Base-by-base conservation (phyloP, 1,139 yeast genomes). In the Nakaseomyces kungkrabaensis region DNA sequence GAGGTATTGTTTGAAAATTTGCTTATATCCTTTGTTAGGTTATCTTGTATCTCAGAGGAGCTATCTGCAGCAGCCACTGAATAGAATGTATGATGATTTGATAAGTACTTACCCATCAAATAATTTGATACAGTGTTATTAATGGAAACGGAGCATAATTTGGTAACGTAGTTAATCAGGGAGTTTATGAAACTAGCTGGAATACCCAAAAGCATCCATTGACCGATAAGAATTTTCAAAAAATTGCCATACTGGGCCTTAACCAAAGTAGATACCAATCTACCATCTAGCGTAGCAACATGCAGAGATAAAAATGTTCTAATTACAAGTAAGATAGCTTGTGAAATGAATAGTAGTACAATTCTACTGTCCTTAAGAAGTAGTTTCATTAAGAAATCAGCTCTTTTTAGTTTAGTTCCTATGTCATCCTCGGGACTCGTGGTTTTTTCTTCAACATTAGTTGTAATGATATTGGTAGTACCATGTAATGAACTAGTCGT, bases 281-380 rank as follows among this genome's bases (percentile, higher is more conserved):
- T 74, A 59, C 97, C 97, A 66, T 90, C 97, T 53, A 90, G 73
- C 17, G 84, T 80, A 4, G 97, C 97, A 25, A 89, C 94, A 60
- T 82, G 81, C 48, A 90, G 74, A 1, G 96, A 84, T 38, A 90
- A 70, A 38, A 83, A 67, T 0, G 96, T 94, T 56, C 96, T 75
- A 4, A 77, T 59, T 3, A 86, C 77, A 48, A 89, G 72, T 27
- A 88, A 72, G 0, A 73, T 66, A 6, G 89, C 67, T 65, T 90
- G 95, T 0, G 79, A 60, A 0, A 68, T 56, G 45, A 88, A 74
- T 11, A 64, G 48, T 5, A 53, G 11, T n/a, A 64, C 24, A 52
- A 66, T 61, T 52, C 56, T 61, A 47, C 56, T 63, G 49, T 65
- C 65, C 34, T 48, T 53, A n/a, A 65, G 32, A 10, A 65, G 57